Evolutionary conservation across 176 grass and related monocot species (phyloP).

Genomic region (Aegilops tauschii): DNA sequence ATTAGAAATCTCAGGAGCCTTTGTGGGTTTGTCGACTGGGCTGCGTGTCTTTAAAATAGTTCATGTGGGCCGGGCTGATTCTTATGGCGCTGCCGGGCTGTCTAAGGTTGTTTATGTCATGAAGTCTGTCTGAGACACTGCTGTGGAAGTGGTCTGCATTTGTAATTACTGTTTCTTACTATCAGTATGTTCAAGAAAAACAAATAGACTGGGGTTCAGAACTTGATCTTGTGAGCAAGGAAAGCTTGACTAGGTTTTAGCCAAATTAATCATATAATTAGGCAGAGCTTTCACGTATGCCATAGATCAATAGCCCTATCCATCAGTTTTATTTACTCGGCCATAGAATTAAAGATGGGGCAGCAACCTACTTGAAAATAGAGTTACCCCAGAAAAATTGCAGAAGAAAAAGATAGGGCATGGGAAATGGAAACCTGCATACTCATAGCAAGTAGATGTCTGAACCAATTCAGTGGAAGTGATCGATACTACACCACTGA

Average conservation of each 20-base stretch:
- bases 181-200: conserved; percentile 10
- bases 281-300: background rate
- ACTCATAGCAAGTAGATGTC: background rate
- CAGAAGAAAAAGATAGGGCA: background rate
- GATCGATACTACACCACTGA: background rate
- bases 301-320: background rate
- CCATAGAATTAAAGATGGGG: background rate
- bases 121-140: background rate
- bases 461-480: background rate
- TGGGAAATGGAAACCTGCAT: background rate
- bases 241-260: background rate
- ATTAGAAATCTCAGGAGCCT: background rate
- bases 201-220: background rate
- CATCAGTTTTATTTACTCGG: background rate
- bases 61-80: background rate
- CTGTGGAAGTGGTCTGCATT: background rate
- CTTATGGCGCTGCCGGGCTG: background rate
- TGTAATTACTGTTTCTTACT: conserved; percentile 7
- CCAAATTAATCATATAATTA: background rate
- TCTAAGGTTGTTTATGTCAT: too few relatives aligned
- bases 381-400: background rate
- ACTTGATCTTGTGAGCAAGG: background rate
- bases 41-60: background rate
- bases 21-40: background rate
- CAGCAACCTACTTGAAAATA: background rate